Conservation (phyloP, 202 grass and related monocot species). For the Eragrostis tef region DNA sequence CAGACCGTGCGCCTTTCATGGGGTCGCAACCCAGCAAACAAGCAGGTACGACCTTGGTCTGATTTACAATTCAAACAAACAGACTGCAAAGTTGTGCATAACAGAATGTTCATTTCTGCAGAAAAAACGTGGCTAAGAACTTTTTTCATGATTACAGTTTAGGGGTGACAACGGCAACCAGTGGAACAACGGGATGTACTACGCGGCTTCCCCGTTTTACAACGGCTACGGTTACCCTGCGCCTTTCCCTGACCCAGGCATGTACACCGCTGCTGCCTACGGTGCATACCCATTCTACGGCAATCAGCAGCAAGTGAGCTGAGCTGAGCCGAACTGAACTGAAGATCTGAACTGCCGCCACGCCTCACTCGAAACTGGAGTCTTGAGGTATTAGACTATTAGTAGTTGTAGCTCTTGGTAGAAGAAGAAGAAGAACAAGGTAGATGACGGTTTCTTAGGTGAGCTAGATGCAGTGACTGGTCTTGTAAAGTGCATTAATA, state of each 20-base stretch:
- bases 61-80: not conserved
- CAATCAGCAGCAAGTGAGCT: constrained; percentile 92
- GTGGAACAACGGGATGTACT: constrained; percentile 83
- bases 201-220: constrained; percentile 63
- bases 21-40: constrained; percentile 84
- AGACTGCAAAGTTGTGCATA: not conserved
- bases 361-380: constrained; percentile 16
- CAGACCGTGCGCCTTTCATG: constrained; percentile 79
- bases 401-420: constrained; percentile 49
- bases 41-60: constrained; percentile 56
- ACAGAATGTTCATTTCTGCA: not conserved
- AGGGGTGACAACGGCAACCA: constrained; percentile 67
- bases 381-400: constrained; percentile 46
- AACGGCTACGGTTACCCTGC: constrained; percentile 74
- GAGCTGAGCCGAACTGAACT: constrained; percentile 45
- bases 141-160: constrained; percentile 37
- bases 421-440: constrained; percentile 35
- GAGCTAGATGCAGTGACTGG: constrained; percentile 66
- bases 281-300: constrained; percentile 79
- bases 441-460: constrained; percentile 60
- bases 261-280: constrained; percentile 77
- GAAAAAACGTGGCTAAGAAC: not conserved
- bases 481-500: constrained; percentile 66
- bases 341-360: not conserved
- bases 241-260: constrained; percentile 73